Evolutionary conservation across 208 protist species (phyloP).

Genomic region (Perkinsela sp.): DNA sequence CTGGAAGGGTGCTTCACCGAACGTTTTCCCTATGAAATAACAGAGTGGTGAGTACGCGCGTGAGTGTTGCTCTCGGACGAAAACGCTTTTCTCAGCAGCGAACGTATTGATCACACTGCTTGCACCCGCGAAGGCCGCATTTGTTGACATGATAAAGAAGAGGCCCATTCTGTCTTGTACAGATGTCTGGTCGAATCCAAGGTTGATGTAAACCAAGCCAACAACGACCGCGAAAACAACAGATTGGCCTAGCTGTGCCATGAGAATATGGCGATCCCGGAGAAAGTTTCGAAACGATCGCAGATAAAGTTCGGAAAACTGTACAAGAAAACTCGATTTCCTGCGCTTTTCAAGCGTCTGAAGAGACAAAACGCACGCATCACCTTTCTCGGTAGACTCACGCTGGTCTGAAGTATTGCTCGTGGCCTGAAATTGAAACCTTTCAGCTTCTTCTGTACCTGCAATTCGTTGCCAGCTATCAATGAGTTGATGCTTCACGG

Average conservation of each 20-base stretch:
- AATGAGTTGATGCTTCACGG: constrained; percentile 15
- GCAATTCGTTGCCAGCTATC: constrained; percentile 14
- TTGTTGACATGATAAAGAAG: constrained; percentile 28
- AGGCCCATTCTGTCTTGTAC: constrained; percentile 24
- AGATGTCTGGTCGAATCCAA: constrained; percentile 15
- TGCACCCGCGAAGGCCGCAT: constrained; percentile 17
- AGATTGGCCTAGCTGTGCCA: constrained; percentile 13
- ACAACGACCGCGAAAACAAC: constrained; percentile 24
- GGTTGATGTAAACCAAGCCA: constrained; percentile 30
- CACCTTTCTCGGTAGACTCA: constrained; percentile 15
- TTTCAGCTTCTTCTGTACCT: constrained; percentile 12
- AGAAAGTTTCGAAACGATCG: constrained; percentile 12
- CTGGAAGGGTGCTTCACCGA: constrained; percentile 21
- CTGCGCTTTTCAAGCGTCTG: constrained; percentile 16
- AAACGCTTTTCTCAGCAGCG: constrained; percentile 14
- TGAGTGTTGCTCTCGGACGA: constrained; percentile 24
- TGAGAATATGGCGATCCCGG: constrained; percentile 15
- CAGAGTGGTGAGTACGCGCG: constrained; percentile 23
- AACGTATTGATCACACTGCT: constrained; percentile 25
- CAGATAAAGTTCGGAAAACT: constrained; percentile 19
- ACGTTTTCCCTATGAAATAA: constrained; percentile 12
- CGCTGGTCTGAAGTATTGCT: constrained; percentile 3
- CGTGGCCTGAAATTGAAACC: constrained; percentile 7
- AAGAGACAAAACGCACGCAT: constrained; percentile 15
- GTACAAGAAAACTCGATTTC: constrained; percentile 13